Conservation (phyloP, 495 filamentous ascomycete species). For the Aspergillus ellipticus region DNA sequence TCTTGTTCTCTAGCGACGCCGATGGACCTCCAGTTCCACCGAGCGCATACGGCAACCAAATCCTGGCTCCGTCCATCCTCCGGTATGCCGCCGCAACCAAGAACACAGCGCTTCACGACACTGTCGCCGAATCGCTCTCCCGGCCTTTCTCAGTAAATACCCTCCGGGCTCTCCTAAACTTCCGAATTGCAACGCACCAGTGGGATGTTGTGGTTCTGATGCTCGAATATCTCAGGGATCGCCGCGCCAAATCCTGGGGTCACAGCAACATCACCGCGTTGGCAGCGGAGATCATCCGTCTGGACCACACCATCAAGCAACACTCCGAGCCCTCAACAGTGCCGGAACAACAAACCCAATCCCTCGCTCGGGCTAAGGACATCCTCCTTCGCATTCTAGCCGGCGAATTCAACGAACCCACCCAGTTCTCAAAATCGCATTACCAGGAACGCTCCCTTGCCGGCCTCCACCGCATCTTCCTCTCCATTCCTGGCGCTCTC, state of each 20-base stretch:
- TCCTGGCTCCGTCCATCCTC: slow-evolving; percentile 52
- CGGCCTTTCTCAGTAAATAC: slow-evolving; percentile 41
- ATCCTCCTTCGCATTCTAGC: slow-evolving; percentile 30
- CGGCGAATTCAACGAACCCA: slow-evolving; percentile 32
- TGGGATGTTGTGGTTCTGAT: slow-evolving; percentile 47
- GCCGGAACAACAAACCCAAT: not conserved
- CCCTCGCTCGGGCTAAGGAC: slow-evolving; percentile 25
- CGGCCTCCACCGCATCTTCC: slow-evolving; percentile 18
- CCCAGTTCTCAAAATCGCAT: slow-evolving; percentile 9
- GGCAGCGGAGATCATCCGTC: slow-evolving; percentile 38
- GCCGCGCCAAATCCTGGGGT: slow-evolving; percentile 43
- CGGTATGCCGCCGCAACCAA: slow-evolving; percentile 53
- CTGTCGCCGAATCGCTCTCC: slow-evolving; percentile 35
- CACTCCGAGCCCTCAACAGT: not conserved
- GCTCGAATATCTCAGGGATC: slow-evolving; percentile 39
- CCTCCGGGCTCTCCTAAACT: slow-evolving; percentile 47
- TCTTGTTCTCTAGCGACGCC: slow-evolving; percentile 51
- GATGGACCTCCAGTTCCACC: slow-evolving; percentile 55
- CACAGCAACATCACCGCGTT: slow-evolving; percentile 43
- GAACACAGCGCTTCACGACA: slow-evolving; percentile 42
- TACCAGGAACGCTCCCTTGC: slow-evolving; percentile 31
- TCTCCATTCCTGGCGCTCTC: slow-evolving; percentile 17
- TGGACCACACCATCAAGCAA: slow-evolving; percentile 25
- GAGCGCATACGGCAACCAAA: slow-evolving; percentile 42
- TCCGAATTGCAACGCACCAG: slow-evolving; percentile 41